Evolutionary conservation across 2,329 filamentous ascomycete genomes (phyloP).

Genomic region (Trichoderma gracile): DNA sequence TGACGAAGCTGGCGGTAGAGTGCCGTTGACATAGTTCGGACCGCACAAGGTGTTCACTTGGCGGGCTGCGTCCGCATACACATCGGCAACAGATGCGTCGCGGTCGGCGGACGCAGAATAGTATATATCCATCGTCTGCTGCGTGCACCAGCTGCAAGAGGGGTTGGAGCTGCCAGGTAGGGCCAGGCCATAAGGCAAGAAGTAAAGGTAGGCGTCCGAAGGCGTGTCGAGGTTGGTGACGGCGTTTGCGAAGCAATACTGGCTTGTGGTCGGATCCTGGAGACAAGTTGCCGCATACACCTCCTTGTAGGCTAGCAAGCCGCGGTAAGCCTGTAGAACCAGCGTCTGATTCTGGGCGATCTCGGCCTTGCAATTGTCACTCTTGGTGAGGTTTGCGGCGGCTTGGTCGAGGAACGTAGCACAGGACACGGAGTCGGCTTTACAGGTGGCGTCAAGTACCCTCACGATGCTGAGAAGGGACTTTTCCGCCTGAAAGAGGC

Average conservation of each 20-base stretch:
- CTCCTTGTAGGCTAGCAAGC: slow-evolving; percentile 73
- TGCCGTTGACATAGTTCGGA: slow-evolving; percentile 56
- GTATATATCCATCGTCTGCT: slow-evolving; percentile 80
- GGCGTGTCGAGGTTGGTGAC: slow-evolving; percentile 72
- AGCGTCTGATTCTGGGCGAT: slow-evolving; percentile 65
- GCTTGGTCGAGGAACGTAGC: slow-evolving; percentile 62
- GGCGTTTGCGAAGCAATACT: slow-evolving; percentile 82
- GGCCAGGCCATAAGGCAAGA: slow-evolving; percentile 73
- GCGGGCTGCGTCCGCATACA: slow-evolving; percentile 70
- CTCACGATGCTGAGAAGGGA: slow-evolving; percentile 71
- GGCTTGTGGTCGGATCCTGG: slow-evolving; percentile 61
- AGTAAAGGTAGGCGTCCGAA: slow-evolving; percentile 79
- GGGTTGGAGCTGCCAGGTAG: slow-evolving; percentile 69
- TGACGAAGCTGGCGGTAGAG: slow-evolving; percentile 45
- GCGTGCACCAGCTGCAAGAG: slow-evolving; percentile 73
- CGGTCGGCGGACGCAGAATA: slow-evolving; percentile 66
- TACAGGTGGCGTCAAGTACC: slow-evolving; percentile 77
- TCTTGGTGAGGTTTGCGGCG: slow-evolving; percentile 63
- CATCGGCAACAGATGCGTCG: slow-evolving; percentile 64
- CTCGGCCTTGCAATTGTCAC: slow-evolving; percentile 70
- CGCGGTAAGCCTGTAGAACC: slow-evolving; percentile 73
- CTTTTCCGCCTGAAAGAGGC: slow-evolving; percentile 78
- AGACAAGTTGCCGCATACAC: slow-evolving; percentile 82
- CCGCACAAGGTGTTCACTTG: slow-evolving; percentile 70
- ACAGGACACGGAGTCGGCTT: slow-evolving; percentile 66